Evolutionary conservation across 169 alveolate genomes (phyloP).

Genomic region (Eimeria maxima): DNA sequence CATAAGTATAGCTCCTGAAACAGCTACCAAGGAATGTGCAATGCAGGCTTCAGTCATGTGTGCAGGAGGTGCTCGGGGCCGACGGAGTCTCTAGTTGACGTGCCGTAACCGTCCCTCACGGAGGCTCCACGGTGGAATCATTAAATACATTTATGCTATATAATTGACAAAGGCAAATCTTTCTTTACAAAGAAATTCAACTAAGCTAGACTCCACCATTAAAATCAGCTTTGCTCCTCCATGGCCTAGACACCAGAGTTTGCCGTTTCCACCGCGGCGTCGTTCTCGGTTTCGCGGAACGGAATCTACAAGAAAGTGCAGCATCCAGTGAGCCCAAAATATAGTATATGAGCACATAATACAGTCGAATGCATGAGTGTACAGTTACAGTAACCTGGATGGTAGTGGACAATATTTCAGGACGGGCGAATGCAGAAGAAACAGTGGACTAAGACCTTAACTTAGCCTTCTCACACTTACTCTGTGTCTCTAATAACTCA

Average conservation of each 20-base stretch:
- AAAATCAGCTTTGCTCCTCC: background rate
- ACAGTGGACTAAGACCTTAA: no score
- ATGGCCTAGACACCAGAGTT: background rate
- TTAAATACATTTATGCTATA: background rate
- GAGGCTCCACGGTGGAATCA: background rate
- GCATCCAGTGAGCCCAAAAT: background rate
- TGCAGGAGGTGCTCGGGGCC: slow-evolving; percentile 63
- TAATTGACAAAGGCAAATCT: background rate
- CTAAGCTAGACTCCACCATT: background rate
- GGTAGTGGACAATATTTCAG: background rate
- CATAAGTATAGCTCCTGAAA: background rate
- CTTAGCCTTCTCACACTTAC: background rate
- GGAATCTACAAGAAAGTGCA: background rate
- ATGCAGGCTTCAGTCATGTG: background rate
- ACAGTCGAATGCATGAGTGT: no score
- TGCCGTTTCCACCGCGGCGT: background rate
- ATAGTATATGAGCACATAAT: background rate
- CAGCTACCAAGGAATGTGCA: background rate
- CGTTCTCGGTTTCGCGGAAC: background rate
- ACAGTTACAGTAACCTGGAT: background rate
- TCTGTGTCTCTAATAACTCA: background rate
- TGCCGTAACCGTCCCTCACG: background rate
- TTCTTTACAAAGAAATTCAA: background rate
- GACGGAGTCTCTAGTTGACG: background rate
- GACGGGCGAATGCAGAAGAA: background rate